Conservation (phyloP, 371 early-diverging fungal species). For the Mucor circinelloides region DNA sequence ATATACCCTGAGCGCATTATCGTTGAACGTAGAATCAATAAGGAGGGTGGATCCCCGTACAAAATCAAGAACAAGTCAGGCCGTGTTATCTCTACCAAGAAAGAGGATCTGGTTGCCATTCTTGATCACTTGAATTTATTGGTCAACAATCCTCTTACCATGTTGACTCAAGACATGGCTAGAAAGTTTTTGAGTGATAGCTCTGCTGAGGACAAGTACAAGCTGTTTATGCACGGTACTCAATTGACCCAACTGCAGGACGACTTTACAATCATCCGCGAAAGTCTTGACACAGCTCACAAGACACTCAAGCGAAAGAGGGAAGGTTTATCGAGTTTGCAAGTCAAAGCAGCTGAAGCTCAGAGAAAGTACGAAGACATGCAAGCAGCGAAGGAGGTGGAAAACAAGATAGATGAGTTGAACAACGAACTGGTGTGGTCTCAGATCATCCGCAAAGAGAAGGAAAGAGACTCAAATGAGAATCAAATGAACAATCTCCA, state of each 20-base stretch:
- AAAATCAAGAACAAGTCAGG: slow-evolving; percentile 71
- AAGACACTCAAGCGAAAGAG: slow-evolving; percentile 60
- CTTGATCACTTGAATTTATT: slow-evolving; percentile 89
- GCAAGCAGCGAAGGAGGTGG: slow-evolving; percentile 64
- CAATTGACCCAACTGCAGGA: slow-evolving; percentile 75
- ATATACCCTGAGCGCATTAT: slow-evolving; percentile 80
- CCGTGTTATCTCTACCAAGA: slow-evolving; percentile 68
- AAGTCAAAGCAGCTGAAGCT: slow-evolving; percentile 64
- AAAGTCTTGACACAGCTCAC: slow-evolving; percentile 65
- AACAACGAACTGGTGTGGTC: slow-evolving; percentile 82
- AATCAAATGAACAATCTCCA: slow-evolving; percentile 32
- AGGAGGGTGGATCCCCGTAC: slow-evolving; percentile 72
- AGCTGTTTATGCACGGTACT: slow-evolving; percentile 88
- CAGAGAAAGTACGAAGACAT: slow-evolving; percentile 64
- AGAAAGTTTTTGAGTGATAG: slow-evolving; percentile 85
- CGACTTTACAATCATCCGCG: slow-evolving; percentile 74
- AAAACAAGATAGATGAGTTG: slow-evolving; percentile 56
- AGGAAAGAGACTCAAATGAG: slow-evolving; percentile 32
- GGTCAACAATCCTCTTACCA: slow-evolving; percentile 91
- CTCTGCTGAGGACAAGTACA: slow-evolving; percentile 84
- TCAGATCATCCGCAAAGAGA: slow-evolving; percentile 60
- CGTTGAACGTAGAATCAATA: slow-evolving; percentile 81
- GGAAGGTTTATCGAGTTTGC: slow-evolving; percentile 60
- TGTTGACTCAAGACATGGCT: slow-evolving; percentile 93
- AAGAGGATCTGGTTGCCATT: slow-evolving; percentile 82